phyloP scores from a whole-genome alignment of 805 yeast species.

The Pichia occidentalis region DNA sequence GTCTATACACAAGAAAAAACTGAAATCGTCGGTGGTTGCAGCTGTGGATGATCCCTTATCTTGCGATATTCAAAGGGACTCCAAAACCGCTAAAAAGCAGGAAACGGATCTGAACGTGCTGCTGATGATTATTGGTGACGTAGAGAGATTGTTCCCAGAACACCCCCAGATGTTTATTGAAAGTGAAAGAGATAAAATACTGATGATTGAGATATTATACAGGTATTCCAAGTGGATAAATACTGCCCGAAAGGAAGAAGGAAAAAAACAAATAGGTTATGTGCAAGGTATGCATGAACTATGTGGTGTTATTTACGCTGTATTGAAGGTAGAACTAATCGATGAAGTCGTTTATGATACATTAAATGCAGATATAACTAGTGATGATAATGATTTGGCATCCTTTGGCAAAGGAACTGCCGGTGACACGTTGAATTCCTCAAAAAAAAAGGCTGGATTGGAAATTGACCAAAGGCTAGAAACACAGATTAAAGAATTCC shows the following conservation, averaged over 20 bases:
- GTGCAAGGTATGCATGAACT: slow-evolving; percentile 53
- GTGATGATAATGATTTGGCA: no score
- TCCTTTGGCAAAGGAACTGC: no score
- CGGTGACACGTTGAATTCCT: no score
- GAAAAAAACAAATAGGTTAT: slow-evolving; percentile 21
- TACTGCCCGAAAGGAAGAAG: slow-evolving; percentile 5
- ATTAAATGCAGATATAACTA: no score
- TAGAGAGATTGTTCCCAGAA: slow-evolving; percentile 46
- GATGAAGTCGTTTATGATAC: slow-evolving; percentile 6
- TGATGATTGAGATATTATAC: slow-evolving; percentile 38
- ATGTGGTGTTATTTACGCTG: slow-evolving; percentile 41
- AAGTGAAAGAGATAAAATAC: slow-evolving; percentile 20
- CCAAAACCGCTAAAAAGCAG: neutral
- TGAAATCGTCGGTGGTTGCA: slow-evolving; percentile 1
- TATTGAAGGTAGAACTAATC: slow-evolving; percentile 33
- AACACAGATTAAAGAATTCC: slow-evolving; percentile 32
- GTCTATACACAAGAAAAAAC: slow-evolving; percentile 8
- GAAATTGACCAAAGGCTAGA: slow-evolving; percentile 22
- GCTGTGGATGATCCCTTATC: slow-evolving; percentile 11
- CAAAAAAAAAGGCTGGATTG: neutral
- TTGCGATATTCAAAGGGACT: neutral
- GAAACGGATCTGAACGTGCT: slow-evolving; percentile 36
- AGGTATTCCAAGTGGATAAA: slow-evolving; percentile 43
- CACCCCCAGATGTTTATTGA: slow-evolving; percentile 27
- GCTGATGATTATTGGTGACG: slow-evolving; percentile 41